Evolutionary conservation across 2,329 filamentous ascomycete species (phyloP).

Genomic region (Cercospora berteroae): DNA sequence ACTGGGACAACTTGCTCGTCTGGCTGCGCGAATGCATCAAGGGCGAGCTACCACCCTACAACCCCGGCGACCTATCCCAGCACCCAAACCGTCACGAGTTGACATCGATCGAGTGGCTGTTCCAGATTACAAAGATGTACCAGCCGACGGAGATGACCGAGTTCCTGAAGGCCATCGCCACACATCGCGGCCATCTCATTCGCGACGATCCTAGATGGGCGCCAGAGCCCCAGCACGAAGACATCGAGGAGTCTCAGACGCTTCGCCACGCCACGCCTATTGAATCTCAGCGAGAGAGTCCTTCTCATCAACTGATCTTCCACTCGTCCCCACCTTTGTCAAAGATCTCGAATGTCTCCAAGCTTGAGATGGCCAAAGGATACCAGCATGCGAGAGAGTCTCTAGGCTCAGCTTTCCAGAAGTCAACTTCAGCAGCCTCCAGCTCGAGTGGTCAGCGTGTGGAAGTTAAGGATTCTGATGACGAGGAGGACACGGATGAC

Average conservation of each 20-base stretch:
- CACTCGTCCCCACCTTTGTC: background rate
- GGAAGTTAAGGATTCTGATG: background rate
- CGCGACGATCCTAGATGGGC: background rate
- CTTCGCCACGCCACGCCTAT: background rate
- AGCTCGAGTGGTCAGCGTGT: background rate
- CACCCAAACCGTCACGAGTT: background rate
- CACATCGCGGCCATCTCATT: constrained; percentile 5
- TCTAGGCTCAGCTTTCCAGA: background rate
- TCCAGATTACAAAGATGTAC: background rate
- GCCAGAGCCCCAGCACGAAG: background rate
- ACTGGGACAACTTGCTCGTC: constrained; percentile 1
- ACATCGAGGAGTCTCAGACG: background rate
- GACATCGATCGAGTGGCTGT: background rate
- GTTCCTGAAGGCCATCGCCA: background rate
- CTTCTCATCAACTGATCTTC: background rate
- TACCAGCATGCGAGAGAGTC: background rate
- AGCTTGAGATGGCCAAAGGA: background rate
- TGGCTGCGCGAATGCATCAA: background rate
- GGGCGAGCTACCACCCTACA: background rate
- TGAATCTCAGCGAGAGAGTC: background rate
- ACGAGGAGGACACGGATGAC: background rate
- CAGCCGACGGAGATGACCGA: background rate
- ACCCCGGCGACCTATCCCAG: background rate
- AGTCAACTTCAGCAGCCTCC: background rate
- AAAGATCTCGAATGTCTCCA: accelerated